Base-by-base conservation (phyloP, 768 basidiomycete genomes). In the Lactarius sanguifluus region DNA sequence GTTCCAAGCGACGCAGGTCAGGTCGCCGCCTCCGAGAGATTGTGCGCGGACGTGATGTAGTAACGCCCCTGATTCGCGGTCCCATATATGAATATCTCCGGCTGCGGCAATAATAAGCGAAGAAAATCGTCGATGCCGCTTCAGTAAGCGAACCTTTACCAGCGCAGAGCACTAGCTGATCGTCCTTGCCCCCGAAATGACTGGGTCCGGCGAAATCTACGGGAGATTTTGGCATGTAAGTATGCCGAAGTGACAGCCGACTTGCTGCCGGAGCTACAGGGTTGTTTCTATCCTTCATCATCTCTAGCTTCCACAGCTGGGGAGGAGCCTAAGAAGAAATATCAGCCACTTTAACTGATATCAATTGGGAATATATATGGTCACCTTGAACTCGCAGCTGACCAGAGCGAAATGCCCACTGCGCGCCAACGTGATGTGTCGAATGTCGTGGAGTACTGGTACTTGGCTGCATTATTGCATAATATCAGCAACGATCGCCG, bases 11-110 rank as follows among this genome's bases (percentile, higher is more conserved):
- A 92, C 83, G 67, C 89, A 90, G 10, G 92, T 92, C 65, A 93
- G 73, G 72, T 92, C 90, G 5, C 79, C 79, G 30, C 88, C 88
- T 10, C 85, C 82, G 36, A 83, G 81, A 16, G 78, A 79, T 72
- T 86, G 87, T 34, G 86, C 82, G 16, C 83, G 85, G 70, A 94
- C 81, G 68, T 86, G 83, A 68, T 91, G 90, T 3, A 94, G 79
- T 1, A 91, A 77, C 9, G 85, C 81, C 6, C 84, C 92, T 13
- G 88, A 89, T 76, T 92, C 90, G 66, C 86, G 85, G 72, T 94
- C 92, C 92, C 92, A 94, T 15, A 93, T 90, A 72, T 91, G 88
- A 16, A 94, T 87, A 71, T 92, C 89, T 5, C 92, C 92, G 67
- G 84, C 91, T 92, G 66, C 55, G 54, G 23, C 50, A 64, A n/a